Base-by-base conservation (phyloP, 352 stramenopile species). In the Phytophthora parvispora region DNA sequence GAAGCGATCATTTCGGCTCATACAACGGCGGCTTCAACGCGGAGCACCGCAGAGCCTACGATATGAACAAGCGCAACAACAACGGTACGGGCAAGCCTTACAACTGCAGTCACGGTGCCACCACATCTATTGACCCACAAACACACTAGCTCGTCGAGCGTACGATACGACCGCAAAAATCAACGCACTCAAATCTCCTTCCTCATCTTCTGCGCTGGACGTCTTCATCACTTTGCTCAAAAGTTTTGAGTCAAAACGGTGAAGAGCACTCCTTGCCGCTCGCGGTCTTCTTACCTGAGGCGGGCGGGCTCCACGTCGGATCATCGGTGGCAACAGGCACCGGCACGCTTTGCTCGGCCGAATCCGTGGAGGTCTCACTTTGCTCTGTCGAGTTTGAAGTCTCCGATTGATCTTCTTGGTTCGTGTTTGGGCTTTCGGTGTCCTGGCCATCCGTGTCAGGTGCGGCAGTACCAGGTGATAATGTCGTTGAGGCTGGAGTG, bases 111-210 rank as follows among this genome's bases (percentile, higher is more conserved):
- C 6, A 29, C 27, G 2, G 32, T 9, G 48, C 16, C 24, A 66
- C 36, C 53, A 74, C 66, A 74, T 74, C 60, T 74, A 69, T 74
- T 74, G 60, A 70, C 66, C 60, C 60, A 70, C 60, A 69, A 42
- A 61, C 24, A 51, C 25, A 63, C 50, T 58, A n/a, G n/a, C n/a
- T n/a, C n/a, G n/a, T 7, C 16, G n/a, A 47, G 42, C 15, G 40
- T 38, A 51, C 63, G n/a, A 45, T 42, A 62, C 49, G 40, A 63
- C 25, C 50, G 38, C 58, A 72, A 59, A 53, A 58, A 63, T 16
- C 43, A 47, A 57, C 6, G 31, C 25, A 71, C 50, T 9, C 65
- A 69, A 63, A 74, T 69, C 65, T 55, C 31, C 42, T 54, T 69
- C 47, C 40, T 69, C 66, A 60, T 69, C 54, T 67, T 52, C 43